Evolutionary conservation across 2,329 filamentous ascomycete species (phyloP), one percentile per base, ranked within the genome.

Genomic region (Shiraia sp.): DNA sequence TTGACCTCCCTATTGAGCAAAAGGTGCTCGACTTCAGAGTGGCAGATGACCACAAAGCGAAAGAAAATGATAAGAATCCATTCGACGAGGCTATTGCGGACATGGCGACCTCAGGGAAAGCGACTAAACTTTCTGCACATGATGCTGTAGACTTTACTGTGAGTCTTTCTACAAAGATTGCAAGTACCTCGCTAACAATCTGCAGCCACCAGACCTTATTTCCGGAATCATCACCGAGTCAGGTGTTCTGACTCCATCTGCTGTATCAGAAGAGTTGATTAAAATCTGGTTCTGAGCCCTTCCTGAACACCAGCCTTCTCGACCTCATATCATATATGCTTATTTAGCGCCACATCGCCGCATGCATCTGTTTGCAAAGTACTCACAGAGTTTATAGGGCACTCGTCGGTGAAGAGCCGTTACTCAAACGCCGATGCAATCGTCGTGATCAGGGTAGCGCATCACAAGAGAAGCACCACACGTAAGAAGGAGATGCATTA

Each of bases 1-100:
- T 85, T 45, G 88, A 93, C 63, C 74, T 95, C 44, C 88, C 88
- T 0, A 83, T 95, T 53, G 80, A 86, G 63, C 90, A 96, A 70
- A 79, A 82, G 24, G 79, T 95, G 10, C 77, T 93, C 45, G 82
- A 88, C 34, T 95, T 93, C 66, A 78, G 77, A 56, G 82, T 81
- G 4, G 74, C 73, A 27, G 74, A 77, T 10, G 67, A 69, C 5
- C 33, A 31, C 34, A 41, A 40, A 12, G 38, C 10, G 12, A 50
- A 51, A 28, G 44, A 44, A 28, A 33, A 32, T 23, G 47, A 55
- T 30, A 66, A 79, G 46, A 71, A 75, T 45, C 70, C 72, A 6
- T 71, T 75, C 28, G 75, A 82, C 40, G 56, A 66, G 29, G 61
- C 55, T 10, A 53, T 61, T 30, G 60, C 60, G 22, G 59, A 62